phyloP scores from a whole-genome alignment of 1,139 yeast species.

The Saccharomyces uvarum region DNA sequence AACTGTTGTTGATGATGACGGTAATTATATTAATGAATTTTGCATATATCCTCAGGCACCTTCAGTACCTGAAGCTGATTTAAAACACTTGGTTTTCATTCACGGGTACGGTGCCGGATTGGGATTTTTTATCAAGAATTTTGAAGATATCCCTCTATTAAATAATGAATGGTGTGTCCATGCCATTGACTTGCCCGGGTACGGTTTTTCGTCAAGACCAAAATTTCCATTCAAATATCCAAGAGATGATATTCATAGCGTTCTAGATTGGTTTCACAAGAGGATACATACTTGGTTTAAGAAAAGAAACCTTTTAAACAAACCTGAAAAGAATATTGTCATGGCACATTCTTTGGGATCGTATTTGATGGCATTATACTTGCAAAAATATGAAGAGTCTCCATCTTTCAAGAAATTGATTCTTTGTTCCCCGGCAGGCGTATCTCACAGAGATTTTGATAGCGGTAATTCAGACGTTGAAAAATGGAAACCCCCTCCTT shows the following conservation, averaged over 20 bases:
- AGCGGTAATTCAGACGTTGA: slow-evolving; percentile 17
- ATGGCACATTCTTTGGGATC: slow-evolving; percentile 95
- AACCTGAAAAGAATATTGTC: slow-evolving; percentile 45
- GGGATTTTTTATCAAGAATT: slow-evolving; percentile 61
- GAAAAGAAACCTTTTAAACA: slow-evolving; percentile 39
- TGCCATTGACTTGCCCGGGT: slow-evolving; percentile 67
- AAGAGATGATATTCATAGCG: slow-evolving; percentile 28
- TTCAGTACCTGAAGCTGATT: slow-evolving; percentile 6
- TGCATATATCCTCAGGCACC: slow-evolving; percentile 43
- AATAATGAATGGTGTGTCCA: slow-evolving; percentile 54
- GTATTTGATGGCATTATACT: slow-evolving; percentile 68
- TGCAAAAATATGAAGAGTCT: slow-evolving; percentile 45
- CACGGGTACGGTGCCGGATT: slow-evolving; percentile 80
- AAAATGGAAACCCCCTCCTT: slow-evolving; percentile 38
- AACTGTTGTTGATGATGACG: slow-evolving; percentile 37
- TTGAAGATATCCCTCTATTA: slow-evolving; percentile 32
- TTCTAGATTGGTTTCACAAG: slow-evolving; percentile 65
- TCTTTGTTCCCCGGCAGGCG: slow-evolving; percentile 79
- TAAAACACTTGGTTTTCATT: slow-evolving; percentile 49
- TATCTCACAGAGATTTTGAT: slow-evolving; percentile 34
- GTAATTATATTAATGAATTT: slow-evolving; percentile 55
- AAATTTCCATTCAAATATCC: slow-evolving; percentile 38
- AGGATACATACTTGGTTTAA: slow-evolving; percentile 55
- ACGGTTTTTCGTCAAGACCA: slow-evolving; percentile 67
- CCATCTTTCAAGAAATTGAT: slow-evolving; percentile 50